Evolutionary conservation across 2,329 filamentous ascomycete genomes (phyloP), one percentile per base, ranked within the genome.

Genomic region (Cercospora sesami): DNA sequence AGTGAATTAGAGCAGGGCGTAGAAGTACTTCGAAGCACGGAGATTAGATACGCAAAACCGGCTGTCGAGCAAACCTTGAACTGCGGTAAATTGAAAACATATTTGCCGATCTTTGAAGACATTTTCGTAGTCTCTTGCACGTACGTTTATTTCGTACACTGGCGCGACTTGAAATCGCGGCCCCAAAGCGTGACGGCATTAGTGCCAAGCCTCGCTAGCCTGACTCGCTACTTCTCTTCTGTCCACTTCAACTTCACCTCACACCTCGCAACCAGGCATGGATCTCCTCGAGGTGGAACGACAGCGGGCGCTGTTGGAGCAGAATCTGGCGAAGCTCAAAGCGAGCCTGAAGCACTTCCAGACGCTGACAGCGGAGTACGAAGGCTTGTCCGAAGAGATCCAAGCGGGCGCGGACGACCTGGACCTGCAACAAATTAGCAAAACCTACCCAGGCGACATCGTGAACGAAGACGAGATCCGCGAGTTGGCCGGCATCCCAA

Each of bases 301-400:
- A 69, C 91, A 94, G 76, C 87, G 92, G 16, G 83, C 86, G 72
- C 85, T 89, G 69, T 88, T 98, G 7, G 92, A 97, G 79, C 86
- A 88, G 42, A 93, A 90, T 71, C 86, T 96, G 58, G 81, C 85
- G 60, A 88, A 92, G 77, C 86, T 98, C 21, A 87, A 87, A 65
- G 88, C 90, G 75, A 89, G 91, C 6, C 85, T 98, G 63, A 88
- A 89, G 70, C 90, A 96, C 81, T 99, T 94, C 94, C 91, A 92
- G 71, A 90, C 89, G 64, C 96, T 92, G 87, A 94, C 96, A 78
- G 88, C 91, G 59, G 94, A 98, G 78, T 98, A 98, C 79, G 92
- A 97, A 77, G 88, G 90, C 26, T 85, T 98, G 69, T 93, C 91
- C 77, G 92, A 96, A 78, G 92, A 96, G 75, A 86, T 98, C 31